Evolutionary conservation across 1,139 yeast species (phyloP).

Genomic region (Pichia sp.): DNA sequence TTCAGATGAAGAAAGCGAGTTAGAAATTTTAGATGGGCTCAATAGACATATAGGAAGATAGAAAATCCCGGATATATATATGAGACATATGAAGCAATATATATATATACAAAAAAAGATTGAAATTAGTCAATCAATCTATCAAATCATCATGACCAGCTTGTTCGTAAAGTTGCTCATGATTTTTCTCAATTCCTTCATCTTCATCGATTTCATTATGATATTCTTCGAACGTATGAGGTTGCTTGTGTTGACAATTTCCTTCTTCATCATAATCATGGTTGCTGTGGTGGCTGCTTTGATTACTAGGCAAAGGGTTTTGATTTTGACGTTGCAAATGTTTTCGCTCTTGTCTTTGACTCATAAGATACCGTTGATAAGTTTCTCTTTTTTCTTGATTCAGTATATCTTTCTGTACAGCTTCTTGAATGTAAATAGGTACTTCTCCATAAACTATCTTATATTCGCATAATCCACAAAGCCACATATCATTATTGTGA

Average conservation of each 20-base stretch:
- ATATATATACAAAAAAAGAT: too few species aligned
- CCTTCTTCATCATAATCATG: conserved; percentile 1
- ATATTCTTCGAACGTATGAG: not conserved
- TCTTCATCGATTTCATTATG: not conserved
- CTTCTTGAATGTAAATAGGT: conserved; percentile 39
- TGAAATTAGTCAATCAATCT: too few species aligned
- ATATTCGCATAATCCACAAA: conserved; percentile 55
- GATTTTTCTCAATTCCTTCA: not conserved
- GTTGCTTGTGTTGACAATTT: not conserved
- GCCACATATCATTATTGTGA: conserved; percentile 14
- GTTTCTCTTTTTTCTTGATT: conserved; percentile 21
- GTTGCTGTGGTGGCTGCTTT: not conserved
- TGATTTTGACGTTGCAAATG: not conserved
- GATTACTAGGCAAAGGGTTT: too few species aligned
- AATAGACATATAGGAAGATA: not conserved
- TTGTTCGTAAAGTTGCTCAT: too few species aligned
- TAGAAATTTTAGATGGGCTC: not conserved
- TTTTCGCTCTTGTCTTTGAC: conserved; percentile 7
- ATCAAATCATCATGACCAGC: too few species aligned
- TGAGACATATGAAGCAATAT: not conserved
- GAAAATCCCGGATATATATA: not conserved
- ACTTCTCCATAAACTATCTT: conserved; percentile 47
- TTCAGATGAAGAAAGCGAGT: not conserved
- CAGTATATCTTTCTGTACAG: conserved; percentile 35
- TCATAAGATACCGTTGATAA: conserved; percentile 12